Evolutionary conservation across 1,284 basidiomycete species (phyloP), one percentile per base, ranked within the genome.

Genomic region (Trichosporon sp.): DNA sequence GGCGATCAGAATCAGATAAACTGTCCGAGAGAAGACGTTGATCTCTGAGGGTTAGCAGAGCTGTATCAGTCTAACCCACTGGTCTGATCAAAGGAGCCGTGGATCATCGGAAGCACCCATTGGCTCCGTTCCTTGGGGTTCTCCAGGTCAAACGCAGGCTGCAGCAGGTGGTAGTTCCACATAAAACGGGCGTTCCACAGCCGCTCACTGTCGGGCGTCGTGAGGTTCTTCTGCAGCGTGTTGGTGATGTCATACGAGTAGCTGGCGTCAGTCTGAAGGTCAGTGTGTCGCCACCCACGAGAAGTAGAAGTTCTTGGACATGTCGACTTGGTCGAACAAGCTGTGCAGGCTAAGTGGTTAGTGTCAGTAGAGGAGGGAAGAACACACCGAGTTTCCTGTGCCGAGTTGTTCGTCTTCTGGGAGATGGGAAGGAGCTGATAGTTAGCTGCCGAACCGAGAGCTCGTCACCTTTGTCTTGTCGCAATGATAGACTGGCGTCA

Each of bases 261-360:
- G 74, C 95, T 95, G 74, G 35, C 7, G 42, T 58, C 34, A 70
- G 65, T 32, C 35, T 32, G 7, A 3, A 15, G 3, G 4, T n/a
- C 2, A n/a, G 15, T 12, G 2, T 29, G 13, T 5, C 4, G 9
- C 9, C 11, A 67, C 80, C 65, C 75, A 96, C 92, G 93, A 95
- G 83, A 99, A 99, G 85, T 99, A 99, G 81, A 99, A 99, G 84
- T 99, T 98, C 85, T 99, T 98, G 63, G 92, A 92, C 85, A 99
- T 88, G 76, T 99, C 97, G 3, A 99, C 95, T 81, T 96, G 93
- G 79, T 94, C 95, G 85, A 99, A 99, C n/a, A 92, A 89, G 71
- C 90, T 91, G 82, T 97, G 89, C 44, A 95, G 81, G 34, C 86
- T 85, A 60, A 51, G 79, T 53, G 3, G 72, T 77, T 68, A 78